These are phyloP conservation scores for Pyricularia sp. DNA, from an alignment of 2,329 filamentous ascomycete species.

Conservation along the genomic window DNA sequence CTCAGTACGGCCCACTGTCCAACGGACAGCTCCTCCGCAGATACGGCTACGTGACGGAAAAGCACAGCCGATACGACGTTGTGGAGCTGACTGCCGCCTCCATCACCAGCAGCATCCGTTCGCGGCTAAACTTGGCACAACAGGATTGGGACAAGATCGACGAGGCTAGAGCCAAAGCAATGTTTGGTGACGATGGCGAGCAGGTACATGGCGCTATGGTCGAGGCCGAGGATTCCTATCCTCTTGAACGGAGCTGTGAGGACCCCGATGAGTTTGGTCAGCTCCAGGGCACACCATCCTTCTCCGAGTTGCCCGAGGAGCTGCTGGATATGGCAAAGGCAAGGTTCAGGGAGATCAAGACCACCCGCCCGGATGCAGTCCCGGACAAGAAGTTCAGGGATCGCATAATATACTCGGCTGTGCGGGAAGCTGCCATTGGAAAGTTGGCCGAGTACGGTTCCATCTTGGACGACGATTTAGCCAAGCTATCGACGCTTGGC, in stretches of 20 bases:
- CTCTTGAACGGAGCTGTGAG: conserved; percentile 48
- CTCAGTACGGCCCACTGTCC: conserved; percentile 67
- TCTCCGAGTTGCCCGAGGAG: conserved; percentile 37
- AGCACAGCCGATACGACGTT: conserved; percentile 72
- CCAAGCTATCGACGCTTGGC: conserved; percentile 7
- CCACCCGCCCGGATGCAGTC: conserved; percentile 23
- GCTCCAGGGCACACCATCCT: conserved; percentile 19
- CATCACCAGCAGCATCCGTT: conserved; percentile 13
- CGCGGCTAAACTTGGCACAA: conserved; percentile 10
- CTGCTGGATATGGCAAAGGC: conserved; percentile 41
- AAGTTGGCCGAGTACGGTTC: conserved; percentile 19
- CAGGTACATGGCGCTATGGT: conserved; percentile 30
- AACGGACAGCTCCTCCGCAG: conserved; percentile 73
- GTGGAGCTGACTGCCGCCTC: conserved; percentile 62
- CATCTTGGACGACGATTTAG: conserved; percentile 18
- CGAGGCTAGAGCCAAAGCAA: conserved; percentile 16
- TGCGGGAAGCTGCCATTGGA: conserved; percentile 20
- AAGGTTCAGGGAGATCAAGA: conserved; percentile 39
- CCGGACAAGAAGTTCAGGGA: conserved; percentile 41
- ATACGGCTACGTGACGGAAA: conserved; percentile 78
- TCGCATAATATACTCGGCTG: conserved; percentile 30
- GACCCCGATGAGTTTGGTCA: conserved; percentile 40
- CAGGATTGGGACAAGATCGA: conserved; percentile 29
- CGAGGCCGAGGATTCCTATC: conserved; percentile 66
- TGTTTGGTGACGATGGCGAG: conserved; percentile 37